Evolutionary conservation across 1,284 basidiomycete genomes (phyloP).

Genomic region (Tylopilus orsonianus): DNA sequence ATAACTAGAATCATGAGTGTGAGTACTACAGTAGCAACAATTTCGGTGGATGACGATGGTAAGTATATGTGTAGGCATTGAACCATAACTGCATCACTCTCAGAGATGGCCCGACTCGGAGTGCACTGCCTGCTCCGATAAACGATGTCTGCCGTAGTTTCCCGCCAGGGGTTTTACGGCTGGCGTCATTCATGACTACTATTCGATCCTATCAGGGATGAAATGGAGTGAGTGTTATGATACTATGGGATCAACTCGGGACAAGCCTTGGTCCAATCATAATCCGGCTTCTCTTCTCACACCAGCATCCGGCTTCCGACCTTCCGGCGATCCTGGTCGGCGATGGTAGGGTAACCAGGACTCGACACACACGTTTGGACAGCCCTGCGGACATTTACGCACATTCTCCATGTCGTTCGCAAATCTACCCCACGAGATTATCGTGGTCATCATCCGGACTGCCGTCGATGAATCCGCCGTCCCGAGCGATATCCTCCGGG

Average conservation of each 20-base stretch:
- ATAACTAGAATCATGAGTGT: neutral
- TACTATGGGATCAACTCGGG: neutral
- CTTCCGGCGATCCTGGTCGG: neutral
- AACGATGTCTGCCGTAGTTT: neutral
- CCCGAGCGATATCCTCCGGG: conserved; percentile 20
- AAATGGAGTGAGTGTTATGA: neutral
- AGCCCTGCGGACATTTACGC: neutral
- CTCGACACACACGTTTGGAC: neutral
- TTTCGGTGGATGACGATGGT: neutral
- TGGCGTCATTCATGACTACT: neutral
- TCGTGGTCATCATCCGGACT: conserved; percentile 17
- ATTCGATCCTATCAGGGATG: neutral
- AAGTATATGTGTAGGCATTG: too few species aligned
- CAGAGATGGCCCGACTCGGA: too few species aligned
- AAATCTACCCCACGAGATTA: conserved; percentile 29
- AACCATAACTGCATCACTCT: too few species aligned
- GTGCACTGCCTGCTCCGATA: neutral
- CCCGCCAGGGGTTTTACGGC: neutral
- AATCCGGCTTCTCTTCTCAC: neutral
- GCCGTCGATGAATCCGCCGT: conserved; percentile 10
- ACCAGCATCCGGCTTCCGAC: conserved; percentile 7
- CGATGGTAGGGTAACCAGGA: neutral
- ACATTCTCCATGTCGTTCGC: conserved; percentile 11
- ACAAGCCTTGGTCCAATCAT: too few species aligned
- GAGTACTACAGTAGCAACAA: neutral